Evolutionary conservation across 2,329 filamentous ascomycete genomes (phyloP), one percentile per base, ranked within the genome.

Genomic region (Penicillium sp.): DNA sequence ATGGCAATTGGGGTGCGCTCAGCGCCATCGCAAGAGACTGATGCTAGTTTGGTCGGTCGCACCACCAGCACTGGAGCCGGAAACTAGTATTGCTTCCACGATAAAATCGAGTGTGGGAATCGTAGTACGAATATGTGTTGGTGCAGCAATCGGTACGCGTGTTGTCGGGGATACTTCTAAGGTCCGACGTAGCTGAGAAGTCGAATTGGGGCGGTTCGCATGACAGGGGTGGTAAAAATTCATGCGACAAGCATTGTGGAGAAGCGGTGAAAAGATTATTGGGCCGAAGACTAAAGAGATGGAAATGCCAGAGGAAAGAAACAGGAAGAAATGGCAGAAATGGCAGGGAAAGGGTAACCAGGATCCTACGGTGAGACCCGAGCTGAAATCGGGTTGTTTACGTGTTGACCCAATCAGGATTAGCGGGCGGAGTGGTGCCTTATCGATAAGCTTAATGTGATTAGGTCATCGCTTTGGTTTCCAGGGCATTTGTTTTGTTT

Each of bases 1-100:
- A 83, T 10, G 89, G 90, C 56, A 93, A 74, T 64, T 70, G 63
- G 51, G 76, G 73, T 47, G 75, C 62, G 47, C 66, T 65, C 38
- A 72, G 68, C 50, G 73, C 71, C 77, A 80, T 80, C 37, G 56
- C 57, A 56, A 54, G 42, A 31, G 42, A 42, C 15, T 25, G 23
- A 24, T 32, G 47, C 27, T 48, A 9, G 27, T 39, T 23, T 28
- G 25, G 20, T 25, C 15, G 47, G 35, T 46, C 44, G 48, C 47
- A 49, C 52, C 23, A n/a, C 20, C 15, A 38, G 8, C 13, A 18
- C 9, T 29, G 20, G 9, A 44, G 6, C 25, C 12, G 29, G 45
- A 18, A 18, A 33, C 6, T 42, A 9, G 10, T 39, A 4, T 24
- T 24, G 38, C 24, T 8, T 24, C 13, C 6, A 10, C 23, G n/a